A percentile compares a stretch with the other conserved stretches of the same genome.
Conservation (phyloP, 495 filamentous ascomycete genomes). For the Achaetomiella virescens region DNA sequence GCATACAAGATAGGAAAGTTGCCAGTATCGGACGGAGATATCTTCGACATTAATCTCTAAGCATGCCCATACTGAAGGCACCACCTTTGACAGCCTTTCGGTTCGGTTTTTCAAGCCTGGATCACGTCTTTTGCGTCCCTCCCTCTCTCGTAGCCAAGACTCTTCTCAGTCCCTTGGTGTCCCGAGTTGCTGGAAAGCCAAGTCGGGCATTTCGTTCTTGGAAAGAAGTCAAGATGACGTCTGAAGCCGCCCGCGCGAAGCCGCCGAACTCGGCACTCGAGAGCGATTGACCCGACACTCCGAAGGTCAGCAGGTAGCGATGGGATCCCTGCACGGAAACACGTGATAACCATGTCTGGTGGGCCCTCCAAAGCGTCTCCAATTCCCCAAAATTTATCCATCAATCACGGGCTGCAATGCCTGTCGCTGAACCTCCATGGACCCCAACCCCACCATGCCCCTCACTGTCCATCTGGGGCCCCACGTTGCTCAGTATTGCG, state of each 20-base stretch:
- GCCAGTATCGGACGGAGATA: too few species aligned
- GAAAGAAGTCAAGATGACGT: background rate
- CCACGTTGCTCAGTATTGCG: background rate
- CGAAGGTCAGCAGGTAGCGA: background rate
- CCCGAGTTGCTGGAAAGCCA: background rate
- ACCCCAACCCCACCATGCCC: slow-evolving; percentile 18
- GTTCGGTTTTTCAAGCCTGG: too few species aligned
- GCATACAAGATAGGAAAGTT: too few species aligned
- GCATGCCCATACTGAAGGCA: too few species aligned
- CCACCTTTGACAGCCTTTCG: too few species aligned
- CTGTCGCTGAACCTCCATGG: background rate
- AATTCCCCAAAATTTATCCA: slow-evolving; percentile 26
- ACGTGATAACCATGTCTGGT: background rate
- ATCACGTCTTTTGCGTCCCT: too few species aligned
- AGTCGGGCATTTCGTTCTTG: background rate
- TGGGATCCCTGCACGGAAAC: background rate
- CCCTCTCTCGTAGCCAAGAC: too few species aligned
- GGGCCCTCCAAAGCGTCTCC: background rate
- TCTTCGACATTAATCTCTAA: too few species aligned
- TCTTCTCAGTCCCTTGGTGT: too few species aligned
- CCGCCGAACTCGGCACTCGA: background rate
- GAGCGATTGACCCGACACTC: background rate
- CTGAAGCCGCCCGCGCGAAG: too few species aligned
- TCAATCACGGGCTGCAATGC: slow-evolving; percentile 27
- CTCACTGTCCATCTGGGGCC: slow-evolving; percentile 12